Percentiles rank a stretch among this genome's conserved stretches.
phyloP scores from a whole-genome alignment of 495 filamentous ascomycete species.

The Thozetella sp. region DNA sequence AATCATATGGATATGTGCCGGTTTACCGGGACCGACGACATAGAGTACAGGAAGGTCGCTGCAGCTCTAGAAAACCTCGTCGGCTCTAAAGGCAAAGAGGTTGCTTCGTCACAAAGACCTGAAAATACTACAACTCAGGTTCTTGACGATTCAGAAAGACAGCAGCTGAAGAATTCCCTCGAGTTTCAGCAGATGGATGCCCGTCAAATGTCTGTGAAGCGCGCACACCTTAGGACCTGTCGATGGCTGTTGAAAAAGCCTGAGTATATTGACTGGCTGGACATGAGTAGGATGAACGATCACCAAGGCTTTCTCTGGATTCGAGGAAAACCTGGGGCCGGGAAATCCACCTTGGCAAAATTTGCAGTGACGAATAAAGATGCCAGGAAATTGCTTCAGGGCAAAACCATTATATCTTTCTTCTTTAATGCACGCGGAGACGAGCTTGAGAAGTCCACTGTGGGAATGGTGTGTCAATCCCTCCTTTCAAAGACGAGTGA shows the following conservation, averaged over 20 bases:
- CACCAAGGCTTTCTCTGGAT: conserved; percentile 60
- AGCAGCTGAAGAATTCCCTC: conserved; percentile 26
- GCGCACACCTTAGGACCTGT: conserved; percentile 44
- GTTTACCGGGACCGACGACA: conserved; percentile 32
- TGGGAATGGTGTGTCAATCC: conserved; percentile 40
- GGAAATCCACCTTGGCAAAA: conserved; percentile 49
- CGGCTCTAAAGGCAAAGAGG: neutral
- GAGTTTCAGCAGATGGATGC: conserved; percentile 37
- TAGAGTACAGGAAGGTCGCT: too few species aligned
- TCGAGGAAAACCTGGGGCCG: conserved; percentile 55
- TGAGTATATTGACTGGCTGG: conserved; percentile 47
- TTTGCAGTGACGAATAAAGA: conserved; percentile 19
- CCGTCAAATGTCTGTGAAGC: conserved; percentile 35
- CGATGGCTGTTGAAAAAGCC: conserved; percentile 44
- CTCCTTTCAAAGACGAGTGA: too few species aligned
- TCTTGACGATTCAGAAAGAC: too few species aligned
- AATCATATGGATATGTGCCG: conserved; percentile 45
- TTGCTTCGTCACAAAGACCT: too few species aligned
- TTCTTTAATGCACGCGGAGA: conserved; percentile 38
- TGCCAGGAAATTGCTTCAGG: conserved; percentile 7
- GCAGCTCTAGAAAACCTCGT: too few species aligned
- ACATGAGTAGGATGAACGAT: conserved; percentile 25
- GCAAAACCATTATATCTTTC: conserved; percentile 17
- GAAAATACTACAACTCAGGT: too few species aligned
- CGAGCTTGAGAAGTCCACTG: conserved; percentile 48